Evolutionary conservation across 2,329 filamentous ascomycete genomes (phyloP).

Genomic region (Colletotrichum horii): DNA sequence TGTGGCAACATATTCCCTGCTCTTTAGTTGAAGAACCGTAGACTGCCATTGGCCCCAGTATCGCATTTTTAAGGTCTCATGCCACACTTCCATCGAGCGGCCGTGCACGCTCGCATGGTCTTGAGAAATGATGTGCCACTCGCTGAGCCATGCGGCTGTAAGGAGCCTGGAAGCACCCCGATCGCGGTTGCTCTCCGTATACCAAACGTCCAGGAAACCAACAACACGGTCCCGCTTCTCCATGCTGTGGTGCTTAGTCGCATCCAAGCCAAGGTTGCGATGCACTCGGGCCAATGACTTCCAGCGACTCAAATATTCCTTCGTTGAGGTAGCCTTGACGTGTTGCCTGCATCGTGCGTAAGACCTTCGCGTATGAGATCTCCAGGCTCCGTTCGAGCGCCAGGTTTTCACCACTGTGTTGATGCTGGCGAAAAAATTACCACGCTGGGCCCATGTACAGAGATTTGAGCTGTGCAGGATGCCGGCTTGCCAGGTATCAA

Average conservation of each 20-base stretch:
- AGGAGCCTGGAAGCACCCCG: conserved; percentile 1
- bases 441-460: conserved; percentile 4
- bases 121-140: conserved; percentile 19
- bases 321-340: conserved; percentile 12
- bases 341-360: conserved; percentile 17
- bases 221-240: not conserved
- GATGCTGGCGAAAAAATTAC: not conserved
- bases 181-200: not conserved
- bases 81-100: not conserved
- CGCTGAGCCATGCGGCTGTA: conserved; percentile 9
- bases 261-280: not conserved
- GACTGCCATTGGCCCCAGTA: conserved; percentile 23
- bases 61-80: conserved; percentile 1
- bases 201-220: conserved; percentile 3
- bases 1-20: conserved; percentile 17
- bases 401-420: not conserved
- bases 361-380: conserved; percentile 8
- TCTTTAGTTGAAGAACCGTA: conserved; percentile 19
- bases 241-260: not conserved
- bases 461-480: not conserved
- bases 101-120: not conserved
- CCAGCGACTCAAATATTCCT: conserved; percentile 15
- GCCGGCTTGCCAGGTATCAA: not conserved
- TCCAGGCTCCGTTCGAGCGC: conserved; percentile 4
- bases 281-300: not conserved